Conservation (phyloP, 2,329 filamentous ascomycete species). For the Rhinocladiella similis region DNA sequence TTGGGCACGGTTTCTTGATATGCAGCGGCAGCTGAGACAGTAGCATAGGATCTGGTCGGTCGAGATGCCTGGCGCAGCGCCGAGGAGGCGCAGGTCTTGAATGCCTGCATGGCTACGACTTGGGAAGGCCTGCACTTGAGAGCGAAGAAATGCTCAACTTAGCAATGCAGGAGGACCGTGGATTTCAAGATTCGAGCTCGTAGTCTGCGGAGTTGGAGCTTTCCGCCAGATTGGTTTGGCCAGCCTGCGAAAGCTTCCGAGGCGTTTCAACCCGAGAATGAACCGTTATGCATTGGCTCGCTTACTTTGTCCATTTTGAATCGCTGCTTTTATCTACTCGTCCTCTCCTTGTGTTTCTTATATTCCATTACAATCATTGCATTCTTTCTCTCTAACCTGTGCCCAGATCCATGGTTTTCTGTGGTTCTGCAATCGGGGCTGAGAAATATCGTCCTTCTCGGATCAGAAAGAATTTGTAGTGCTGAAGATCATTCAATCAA, state of each 20-base stretch:
- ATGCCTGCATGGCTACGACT: constrained; percentile 70
- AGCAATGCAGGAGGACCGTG: background rate
- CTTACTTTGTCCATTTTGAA: no score
- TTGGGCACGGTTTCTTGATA: constrained; percentile 75
- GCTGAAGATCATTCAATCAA: no score
- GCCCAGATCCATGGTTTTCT: no score
- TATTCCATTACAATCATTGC: no score
- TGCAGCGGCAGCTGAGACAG: constrained; percentile 57
- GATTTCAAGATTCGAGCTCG: background rate
- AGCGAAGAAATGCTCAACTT: background rate
- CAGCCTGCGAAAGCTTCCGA: background rate
- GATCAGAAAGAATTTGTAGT: no score
- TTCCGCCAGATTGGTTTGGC: background rate
- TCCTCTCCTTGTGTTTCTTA: no score
- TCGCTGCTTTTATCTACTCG: no score
- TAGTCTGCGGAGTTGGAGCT: background rate
- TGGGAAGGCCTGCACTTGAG: constrained; percentile 1
- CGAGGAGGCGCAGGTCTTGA: constrained; percentile 72
- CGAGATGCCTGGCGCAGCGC: constrained; percentile 68
- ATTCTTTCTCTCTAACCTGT: no score
- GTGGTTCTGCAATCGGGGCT: no score
- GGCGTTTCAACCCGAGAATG: background rate
- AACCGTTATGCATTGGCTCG: background rate
- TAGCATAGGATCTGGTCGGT: constrained; percentile 65
- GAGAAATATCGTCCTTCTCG: no score